Evolutionary conservation across 306 rosid species (phyloP).

Genomic region (Sicyos edulis): DNA sequence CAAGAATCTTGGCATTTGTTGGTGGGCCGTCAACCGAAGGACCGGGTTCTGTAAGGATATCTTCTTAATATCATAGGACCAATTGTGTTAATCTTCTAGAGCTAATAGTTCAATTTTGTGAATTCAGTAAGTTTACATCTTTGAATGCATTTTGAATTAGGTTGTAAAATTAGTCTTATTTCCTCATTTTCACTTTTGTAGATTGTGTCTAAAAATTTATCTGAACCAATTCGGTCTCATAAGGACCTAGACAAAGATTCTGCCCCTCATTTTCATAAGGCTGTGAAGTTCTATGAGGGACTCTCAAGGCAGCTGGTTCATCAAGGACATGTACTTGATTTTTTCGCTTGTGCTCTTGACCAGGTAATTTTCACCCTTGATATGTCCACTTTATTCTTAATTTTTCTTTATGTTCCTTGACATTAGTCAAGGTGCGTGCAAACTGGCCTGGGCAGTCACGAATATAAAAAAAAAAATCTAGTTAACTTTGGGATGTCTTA

Average conservation of each 20-base stretch:
- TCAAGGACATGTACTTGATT: conserved; percentile 96
- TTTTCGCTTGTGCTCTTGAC: conserved; percentile 94
- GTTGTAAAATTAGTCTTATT: conserved; percentile 3
- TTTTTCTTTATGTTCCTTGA: too few relatives aligned
- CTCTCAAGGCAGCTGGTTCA: conserved; percentile 93
- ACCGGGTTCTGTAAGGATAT: conserved; percentile 73
- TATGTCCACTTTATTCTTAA: conserved; percentile 1
- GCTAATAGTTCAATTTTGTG: not conserved
- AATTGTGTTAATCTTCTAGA: not conserved
- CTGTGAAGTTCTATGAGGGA: conserved; percentile 85
- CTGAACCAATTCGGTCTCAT: conserved; percentile 97
- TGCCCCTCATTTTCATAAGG: conserved; percentile 72
- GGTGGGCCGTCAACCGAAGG: conserved; percentile 98
- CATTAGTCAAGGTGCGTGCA: too few relatives aligned
- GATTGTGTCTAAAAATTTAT: conserved; percentile 82
- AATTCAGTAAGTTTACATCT: not conserved
- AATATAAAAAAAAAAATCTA: not conserved
- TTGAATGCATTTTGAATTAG: not conserved
- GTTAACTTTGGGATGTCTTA: not conserved
- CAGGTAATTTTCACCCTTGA: conserved; percentile 49
- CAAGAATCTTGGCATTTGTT: conserved; percentile 83
- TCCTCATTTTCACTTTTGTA: conserved; percentile 26
- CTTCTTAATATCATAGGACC: not conserved
- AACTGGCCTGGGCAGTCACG: too few relatives aligned
- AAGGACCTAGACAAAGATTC: conserved; percentile 99